Evolutionary conservation across 768 basidiomycete genomes (phyloP).

Genomic region (Suillus plorans): DNA sequence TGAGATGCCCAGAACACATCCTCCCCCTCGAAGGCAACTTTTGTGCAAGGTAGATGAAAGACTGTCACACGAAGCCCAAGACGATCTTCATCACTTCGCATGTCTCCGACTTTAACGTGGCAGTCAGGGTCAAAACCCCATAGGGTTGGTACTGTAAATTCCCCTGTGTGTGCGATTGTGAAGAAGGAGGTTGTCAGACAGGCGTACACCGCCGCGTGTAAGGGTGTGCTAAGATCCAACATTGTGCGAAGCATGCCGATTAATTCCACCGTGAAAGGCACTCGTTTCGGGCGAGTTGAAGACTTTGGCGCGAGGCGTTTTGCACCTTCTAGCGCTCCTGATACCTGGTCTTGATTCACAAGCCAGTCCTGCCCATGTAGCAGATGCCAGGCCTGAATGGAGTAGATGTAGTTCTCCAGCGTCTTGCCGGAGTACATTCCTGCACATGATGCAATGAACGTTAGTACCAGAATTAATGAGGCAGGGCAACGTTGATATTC

Average conservation of each 20-base stretch:
- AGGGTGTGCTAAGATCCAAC: neutral
- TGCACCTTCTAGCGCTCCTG: conserved; percentile 23
- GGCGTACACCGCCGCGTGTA: neutral
- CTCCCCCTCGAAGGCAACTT: neutral
- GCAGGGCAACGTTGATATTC: conserved; percentile 36
- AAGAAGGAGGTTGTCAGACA: neutral
- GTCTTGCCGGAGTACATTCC: conserved; percentile 32
- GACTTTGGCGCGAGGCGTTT: neutral
- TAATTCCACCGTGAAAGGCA: rapidly evolving
- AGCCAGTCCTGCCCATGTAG: conserved; percentile 39
- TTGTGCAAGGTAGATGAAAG: neutral
- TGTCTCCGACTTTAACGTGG: conserved; percentile 1
- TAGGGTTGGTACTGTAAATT: neutral
- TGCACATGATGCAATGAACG: conserved; percentile 30
- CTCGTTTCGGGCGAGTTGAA: conserved; percentile 7
- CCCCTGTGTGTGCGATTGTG: neutral
- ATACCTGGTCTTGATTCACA: conserved; percentile 24
- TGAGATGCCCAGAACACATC: neutral
- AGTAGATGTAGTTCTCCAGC: conserved; percentile 38
- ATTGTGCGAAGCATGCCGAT: neutral
- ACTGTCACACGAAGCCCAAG: neutral
- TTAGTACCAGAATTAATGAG: conserved; percentile 16
- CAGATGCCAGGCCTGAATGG: conserved; percentile 46
- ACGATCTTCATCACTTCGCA: neutral
- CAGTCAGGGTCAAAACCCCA: neutral